Base-by-base conservation (phyloP, 1,284 basidiomycete genomes). In the Irpex sp. region DNA sequence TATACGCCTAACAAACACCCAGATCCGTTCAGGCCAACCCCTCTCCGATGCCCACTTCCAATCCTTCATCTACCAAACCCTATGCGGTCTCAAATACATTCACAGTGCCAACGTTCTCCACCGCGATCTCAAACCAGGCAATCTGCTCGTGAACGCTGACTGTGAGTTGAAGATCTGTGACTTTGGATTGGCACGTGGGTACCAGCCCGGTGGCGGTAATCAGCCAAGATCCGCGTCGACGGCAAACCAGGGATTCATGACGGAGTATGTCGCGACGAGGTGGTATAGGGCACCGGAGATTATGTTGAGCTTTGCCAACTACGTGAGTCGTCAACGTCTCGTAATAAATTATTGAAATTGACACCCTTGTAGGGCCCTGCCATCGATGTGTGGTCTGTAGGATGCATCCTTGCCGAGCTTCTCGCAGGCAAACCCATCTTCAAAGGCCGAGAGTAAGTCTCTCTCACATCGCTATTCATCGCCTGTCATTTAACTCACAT, bases 91-190 rank as follows among this genome's bases (percentile, higher is more conserved):
- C 61, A 97, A 97, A 80, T 99, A 99, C 77, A 99, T 99, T 73
- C 97, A 99, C 80, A 97, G 95, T 37, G 97, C 97, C 34, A 97
- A 96, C 71, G 97, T 99, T 17, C 85, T 99, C 40, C 97, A 99
- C 76, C 92, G 97, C 48, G 97, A 99, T 77, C 85, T 99, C 62
- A 99, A 99, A 75, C 97, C 97, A 0, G 95, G 94, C 60, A 96
- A 96, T 76, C 82, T 98, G 44, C 89, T 98, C 66, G 97, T 99
- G 65, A 99, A 99, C 73, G 97, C 97, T 48, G 97, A 99, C 76
- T 99, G 97, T 74, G 94, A 96, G 75, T 85, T 96, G 72, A 96
- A 96, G 82, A 99, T 99, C 69, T 99, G 97, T 74, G 97, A 99
- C 78, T 99, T 99, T 75, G 97, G 97, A 56, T 85, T 99, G 51